Base-by-base conservation (phyloP, 2,329 filamentous ascomycete species). In the Ceratocystis ficicola region DNA sequence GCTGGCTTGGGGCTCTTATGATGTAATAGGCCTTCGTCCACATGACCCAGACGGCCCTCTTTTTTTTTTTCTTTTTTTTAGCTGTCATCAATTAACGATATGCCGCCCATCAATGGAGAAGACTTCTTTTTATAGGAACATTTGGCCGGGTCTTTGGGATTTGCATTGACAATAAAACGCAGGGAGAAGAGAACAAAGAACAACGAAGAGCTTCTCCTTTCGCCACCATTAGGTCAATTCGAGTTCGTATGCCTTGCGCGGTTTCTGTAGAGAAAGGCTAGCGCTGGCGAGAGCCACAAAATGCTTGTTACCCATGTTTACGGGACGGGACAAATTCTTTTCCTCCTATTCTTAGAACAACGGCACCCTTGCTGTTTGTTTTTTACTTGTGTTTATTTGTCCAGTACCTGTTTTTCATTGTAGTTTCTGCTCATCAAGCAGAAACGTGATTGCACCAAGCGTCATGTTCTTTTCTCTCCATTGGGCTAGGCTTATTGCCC, bases 311-410 rank as follows among this genome's bases (percentile, higher is more conserved):
- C 12, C 28, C 22, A 59, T 22, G 52, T 17, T 30, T 17, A 59
- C 52, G 52, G 48, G 8, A 25, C 20, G 48, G 20, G 20, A 17
- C 48, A 36, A 12, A 3, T 36, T 36, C 20, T 22, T 50, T 59
- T 25, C n/a, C 7, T 59, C 17, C 52, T 32, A 59, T 59, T 59
- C 25, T 59, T 32, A 32, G 25, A 59, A 59, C 52, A 59, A 17
- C 52, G 28, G 32, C 32, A 36, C 8, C 32, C 32, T 25, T 52
- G 20, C 10, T 25, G 20, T 17, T 59, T 12, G 8, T 59, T 20
- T 22, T 30, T 57, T 12, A 6, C 25, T 32, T 10, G 12, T 57
- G 28, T 57, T 32, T 57, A 28, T 57, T 32, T 57, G 32, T 36
- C 32, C 7, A 8, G 25, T 30, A 17, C 17, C 30, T 59, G 7